Evolutionary conservation across 2,329 filamentous ascomycete species (phyloP), one percentile per base, ranked within the genome.

Genomic region (Colletotrichum trifolii): DNA sequence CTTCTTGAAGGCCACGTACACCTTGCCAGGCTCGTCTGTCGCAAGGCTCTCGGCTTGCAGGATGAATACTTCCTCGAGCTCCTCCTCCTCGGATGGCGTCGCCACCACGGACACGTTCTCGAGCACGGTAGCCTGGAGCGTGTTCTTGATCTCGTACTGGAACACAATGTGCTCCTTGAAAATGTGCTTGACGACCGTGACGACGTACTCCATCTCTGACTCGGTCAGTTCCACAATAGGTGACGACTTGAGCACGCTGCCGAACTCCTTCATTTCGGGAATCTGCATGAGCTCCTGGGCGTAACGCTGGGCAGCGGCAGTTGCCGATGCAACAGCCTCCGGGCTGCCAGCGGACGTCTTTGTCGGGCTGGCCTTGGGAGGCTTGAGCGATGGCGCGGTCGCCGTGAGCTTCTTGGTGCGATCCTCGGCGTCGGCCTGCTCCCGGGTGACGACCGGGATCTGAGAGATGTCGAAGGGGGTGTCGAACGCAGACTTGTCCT

Each of bases 131-230:
- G 94, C 93, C 11, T 93, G 91, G 10, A 99, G 85, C 2, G 96
- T 99, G 83, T 99, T 99, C 85, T 97, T 98, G 77, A 99, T 89
- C 75, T 98, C 93, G 78, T 96, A 99, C 75, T 99, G 96, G 59
- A 99, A 82, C 39, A 99, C 95, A 74, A 99, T 84, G 75, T 98
- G 93, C 76, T 97, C 93, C 81, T 97, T 97, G 89, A 97, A 99
- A 73, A 99, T 89, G 76, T 99, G 96, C 84, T 99, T 99, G 79
- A 97, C 87, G 25, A 96, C 90, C 40, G 87, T 89, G 66, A 99
- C 96, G 54, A 97, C 94, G 73, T 99, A 99, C 79, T 99, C 96
- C 17, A 95, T 98, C 80, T 98, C 96, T 57, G 93, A 93, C 78
- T 99, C 96, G 15, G 96, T 98, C 68, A 99, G 89, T 79, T 97